Evolutionary conservation across 1,284 basidiomycete genomes (phyloP).

Genomic region (Rhodotorula mucilaginosa): DNA sequence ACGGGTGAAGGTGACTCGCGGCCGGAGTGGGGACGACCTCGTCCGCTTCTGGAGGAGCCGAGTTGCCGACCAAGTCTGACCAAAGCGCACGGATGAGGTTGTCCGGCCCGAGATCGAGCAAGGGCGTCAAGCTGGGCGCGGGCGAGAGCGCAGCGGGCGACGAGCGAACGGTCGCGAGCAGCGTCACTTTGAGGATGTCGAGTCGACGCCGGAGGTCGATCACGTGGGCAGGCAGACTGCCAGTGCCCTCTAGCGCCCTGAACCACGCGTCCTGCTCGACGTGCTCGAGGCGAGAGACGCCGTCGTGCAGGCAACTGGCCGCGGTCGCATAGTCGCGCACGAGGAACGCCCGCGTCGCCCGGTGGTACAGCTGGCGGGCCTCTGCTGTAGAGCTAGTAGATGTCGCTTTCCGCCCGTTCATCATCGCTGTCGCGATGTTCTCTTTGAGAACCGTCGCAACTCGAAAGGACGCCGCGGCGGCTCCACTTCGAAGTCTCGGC

Average conservation of each 20-base stretch:
- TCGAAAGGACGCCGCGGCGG: no score
- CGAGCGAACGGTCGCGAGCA: conserved; percentile 35
- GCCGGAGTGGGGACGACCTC: conserved; percentile 28
- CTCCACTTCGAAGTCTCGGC: no score
- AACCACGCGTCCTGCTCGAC: conserved; percentile 12
- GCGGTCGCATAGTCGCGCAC: conserved; percentile 30
- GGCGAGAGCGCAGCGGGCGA: conserved; percentile 3
- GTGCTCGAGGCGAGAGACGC: neutral
- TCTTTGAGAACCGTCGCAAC: no score
- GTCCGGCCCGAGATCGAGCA: conserved; percentile 14
- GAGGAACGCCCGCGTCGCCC: conserved; percentile 31
- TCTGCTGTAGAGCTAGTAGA: neutral
- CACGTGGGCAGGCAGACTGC: neutral
- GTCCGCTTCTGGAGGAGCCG: neutral
- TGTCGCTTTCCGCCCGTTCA: neutral
- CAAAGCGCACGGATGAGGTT: conserved; percentile 24
- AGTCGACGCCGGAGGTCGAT: conserved; percentile 12
- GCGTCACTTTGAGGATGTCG: conserved; percentile 32
- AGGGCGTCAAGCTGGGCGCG: neutral
- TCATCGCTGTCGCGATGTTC: neutral
- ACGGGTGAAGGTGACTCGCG: conserved; percentile 33
- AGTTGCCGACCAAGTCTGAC: conserved; percentile 1
- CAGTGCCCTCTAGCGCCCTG: neutral
- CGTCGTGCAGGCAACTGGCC: conserved; percentile 16
- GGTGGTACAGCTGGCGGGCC: conserved; percentile 24